These are phyloP conservation scores for Pulveroboletus sp. DNA, from an alignment of 768 basidiomycete species.

Conservation along the genomic window DNA sequence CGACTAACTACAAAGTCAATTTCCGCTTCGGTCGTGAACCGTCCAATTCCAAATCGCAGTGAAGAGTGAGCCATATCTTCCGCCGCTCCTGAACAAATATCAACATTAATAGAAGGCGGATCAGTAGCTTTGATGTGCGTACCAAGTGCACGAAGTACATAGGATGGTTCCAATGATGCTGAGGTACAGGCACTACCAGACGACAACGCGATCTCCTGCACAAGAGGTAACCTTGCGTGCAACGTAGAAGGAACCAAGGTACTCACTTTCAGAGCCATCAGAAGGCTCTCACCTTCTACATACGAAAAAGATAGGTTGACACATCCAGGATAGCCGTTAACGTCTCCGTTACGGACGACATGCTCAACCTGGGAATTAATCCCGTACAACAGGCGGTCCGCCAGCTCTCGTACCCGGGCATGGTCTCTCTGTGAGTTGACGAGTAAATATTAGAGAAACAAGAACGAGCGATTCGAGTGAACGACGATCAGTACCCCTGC, in stretches of 20 bases:
- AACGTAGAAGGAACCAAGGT: background rate
- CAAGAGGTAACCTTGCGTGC: background rate
- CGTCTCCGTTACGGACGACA: conserved; percentile 92
- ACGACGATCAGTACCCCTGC: conserved; percentile 88
- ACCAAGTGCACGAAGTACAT: conserved; percentile 94
- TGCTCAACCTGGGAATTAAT: conserved; percentile 84
- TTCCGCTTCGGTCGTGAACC: conserved; percentile 97
- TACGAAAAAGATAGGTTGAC: conserved; percentile 94
- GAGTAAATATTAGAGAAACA: conserved; percentile 1
- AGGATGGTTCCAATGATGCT: conserved; percentile 96
- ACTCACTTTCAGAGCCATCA: conserved; percentile 94
- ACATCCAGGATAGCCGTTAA: conserved; percentile 90
- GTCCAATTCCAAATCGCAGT: conserved; percentile 93
- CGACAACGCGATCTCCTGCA: conserved; percentile 90
- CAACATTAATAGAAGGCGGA: background rate
- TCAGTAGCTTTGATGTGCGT: conserved; percentile 13
- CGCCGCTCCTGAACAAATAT: conserved; percentile 60
- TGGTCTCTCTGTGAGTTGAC: conserved; percentile 64
- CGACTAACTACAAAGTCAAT: conserved; percentile 90
- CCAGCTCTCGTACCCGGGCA: conserved; percentile 62
- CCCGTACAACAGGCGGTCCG: conserved; percentile 73
- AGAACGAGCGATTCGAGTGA: background rate
- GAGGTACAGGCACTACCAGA: conserved; percentile 99
- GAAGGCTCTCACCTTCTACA: conserved; percentile 92
- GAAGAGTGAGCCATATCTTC: conserved; percentile 99